Evolutionary conservation across 176 grass and related monocot species (phyloP), one percentile per base, ranked within the genome.

Genomic region (Melocanna baccifera): DNA sequence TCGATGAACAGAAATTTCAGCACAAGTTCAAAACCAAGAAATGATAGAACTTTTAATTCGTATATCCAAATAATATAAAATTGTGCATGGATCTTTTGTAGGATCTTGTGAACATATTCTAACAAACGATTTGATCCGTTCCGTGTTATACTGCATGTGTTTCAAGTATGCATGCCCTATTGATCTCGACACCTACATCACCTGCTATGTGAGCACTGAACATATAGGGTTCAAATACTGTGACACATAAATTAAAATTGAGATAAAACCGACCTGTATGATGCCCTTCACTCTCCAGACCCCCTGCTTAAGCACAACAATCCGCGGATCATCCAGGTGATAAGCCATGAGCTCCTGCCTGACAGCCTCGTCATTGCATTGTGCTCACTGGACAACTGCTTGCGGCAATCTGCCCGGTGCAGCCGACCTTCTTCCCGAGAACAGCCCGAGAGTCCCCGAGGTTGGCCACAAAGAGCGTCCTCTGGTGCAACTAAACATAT

Each of bases 281-380:
- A 96, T 92, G 84, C 93, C 93, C 69, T 95, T 99, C 4, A 99
- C 77, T 84, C 96, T 88, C 96, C 96, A 99, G 69, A 94, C 93
- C 22, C 91, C 96, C 82, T 96, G 96, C 74, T 99, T 96, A 59
- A 94, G 87, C 32, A 84, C 84, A 63, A 99, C 96, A 81, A 99
- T 94, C 58, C 91, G 86, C 0, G 89, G 89, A 69, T 99, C 96
- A 62, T 99, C 83, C 3, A 91, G 93, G 64, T 99, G 96, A 13
- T 87, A 69, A 12, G 88, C 87, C 81, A 87, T 71, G 78, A 99
- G 88, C 86, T 96, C 96, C 70, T 90, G 80, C 86, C 93, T 94
- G 11, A 96, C 86, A 13, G 66, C 88, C 83, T 92, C 93, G 52
- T 91, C 19, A 69, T 68, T 94, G 96, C 96, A 84, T 99, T 99